Percentiles rank a stretch among this genome's conserved stretches.
Conservation (phyloP, 2,329 filamentous ascomycete species). For the Monilinia aucupariae region DNA sequence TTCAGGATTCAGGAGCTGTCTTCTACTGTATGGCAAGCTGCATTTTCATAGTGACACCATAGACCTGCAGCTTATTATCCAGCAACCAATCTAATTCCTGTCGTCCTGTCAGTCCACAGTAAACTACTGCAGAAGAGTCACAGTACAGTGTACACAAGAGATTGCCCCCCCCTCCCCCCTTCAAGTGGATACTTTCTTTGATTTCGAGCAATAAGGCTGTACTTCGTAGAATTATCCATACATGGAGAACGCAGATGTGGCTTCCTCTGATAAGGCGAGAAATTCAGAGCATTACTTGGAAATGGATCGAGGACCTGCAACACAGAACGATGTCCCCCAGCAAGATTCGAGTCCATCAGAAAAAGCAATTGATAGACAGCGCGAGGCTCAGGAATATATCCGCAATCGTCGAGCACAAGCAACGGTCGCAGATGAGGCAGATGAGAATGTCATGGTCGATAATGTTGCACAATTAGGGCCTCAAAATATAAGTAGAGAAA, state of each 20-base stretch:
- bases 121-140: constrained; percentile 13
- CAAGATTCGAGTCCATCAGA: constrained; percentile 8
- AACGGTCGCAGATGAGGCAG: constrained; percentile 7
- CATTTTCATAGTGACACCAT: constrained; percentile 14
- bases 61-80: constrained; percentile 6
- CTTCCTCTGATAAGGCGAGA: constrained; percentile 14
- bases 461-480: constrained; percentile 12
- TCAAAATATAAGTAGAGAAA: constrained; percentile 15
- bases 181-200: constrained; percentile 5
- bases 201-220: constrained; percentile 13
- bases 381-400: constrained; percentile 17
- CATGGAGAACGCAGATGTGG: constrained; percentile 18
- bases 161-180: not conserved
- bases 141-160: constrained; percentile 6
- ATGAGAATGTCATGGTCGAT: constrained; percentile 12
- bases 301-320: constrained; percentile 13
- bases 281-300: constrained; percentile 8
- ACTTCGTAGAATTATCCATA: constrained; percentile 7
- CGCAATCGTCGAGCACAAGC: constrained; percentile 17
- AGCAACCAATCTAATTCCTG: constrained; percentile 2
- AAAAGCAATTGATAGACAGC: constrained; percentile 16
- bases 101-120: not conserved
- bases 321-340: constrained; percentile 8
- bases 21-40: constrained; percentile 8
- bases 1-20: not conserved